These are phyloP conservation scores for Ganoderma multipileum DNA, from an alignment of 1,284 basidiomycete species.

Conservation along the genomic window DNA sequence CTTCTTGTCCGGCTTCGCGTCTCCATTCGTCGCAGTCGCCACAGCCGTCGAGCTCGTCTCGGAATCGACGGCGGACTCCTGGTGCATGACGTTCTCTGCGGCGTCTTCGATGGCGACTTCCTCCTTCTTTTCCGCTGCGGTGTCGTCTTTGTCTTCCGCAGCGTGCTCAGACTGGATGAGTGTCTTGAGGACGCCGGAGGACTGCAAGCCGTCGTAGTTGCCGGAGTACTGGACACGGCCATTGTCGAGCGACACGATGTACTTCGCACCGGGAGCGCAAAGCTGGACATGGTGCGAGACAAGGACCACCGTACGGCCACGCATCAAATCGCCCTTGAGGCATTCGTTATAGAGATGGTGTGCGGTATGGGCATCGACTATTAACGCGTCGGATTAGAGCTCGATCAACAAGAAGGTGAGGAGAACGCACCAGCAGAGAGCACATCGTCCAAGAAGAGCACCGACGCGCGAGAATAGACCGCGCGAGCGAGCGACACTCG, in stretches of 20 bases:
- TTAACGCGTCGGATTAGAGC: not conserved
- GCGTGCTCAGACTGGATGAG: constrained; percentile 70
- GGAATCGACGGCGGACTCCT: constrained; percentile 44
- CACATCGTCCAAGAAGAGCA: constrained; percentile 91
- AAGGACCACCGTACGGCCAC: constrained; percentile 81
- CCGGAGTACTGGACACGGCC: constrained; percentile 84
- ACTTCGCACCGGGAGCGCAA: constrained; percentile 71
- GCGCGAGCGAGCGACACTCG: constrained; percentile 90
- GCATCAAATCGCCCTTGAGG: constrained; percentile 84
- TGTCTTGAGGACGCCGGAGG: constrained; percentile 67
- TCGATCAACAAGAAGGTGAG: not conserved
- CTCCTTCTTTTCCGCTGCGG: constrained; percentile 34
- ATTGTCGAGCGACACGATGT: constrained; percentile 86
- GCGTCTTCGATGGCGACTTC: constrained; percentile 11
- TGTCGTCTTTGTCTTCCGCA: constrained; percentile 45
- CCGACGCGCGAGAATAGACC: constrained; percentile 89
- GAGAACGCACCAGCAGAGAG: constrained; percentile 64
- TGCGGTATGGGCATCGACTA: constrained; percentile 89
- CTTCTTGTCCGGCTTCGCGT: constrained; percentile 50
- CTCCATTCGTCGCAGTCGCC: constrained; percentile 38
- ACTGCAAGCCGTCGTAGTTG: constrained; percentile 68
- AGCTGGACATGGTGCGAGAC: constrained; percentile 93
- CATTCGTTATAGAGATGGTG: constrained; percentile 86
- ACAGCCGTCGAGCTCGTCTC: constrained; percentile 59
- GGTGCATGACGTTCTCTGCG: constrained; percentile 17